Evolutionary conservation across 441 rosid genomes (phyloP), one percentile per base, ranked within the genome.

Genomic region (Mallotus japonicus): DNA sequence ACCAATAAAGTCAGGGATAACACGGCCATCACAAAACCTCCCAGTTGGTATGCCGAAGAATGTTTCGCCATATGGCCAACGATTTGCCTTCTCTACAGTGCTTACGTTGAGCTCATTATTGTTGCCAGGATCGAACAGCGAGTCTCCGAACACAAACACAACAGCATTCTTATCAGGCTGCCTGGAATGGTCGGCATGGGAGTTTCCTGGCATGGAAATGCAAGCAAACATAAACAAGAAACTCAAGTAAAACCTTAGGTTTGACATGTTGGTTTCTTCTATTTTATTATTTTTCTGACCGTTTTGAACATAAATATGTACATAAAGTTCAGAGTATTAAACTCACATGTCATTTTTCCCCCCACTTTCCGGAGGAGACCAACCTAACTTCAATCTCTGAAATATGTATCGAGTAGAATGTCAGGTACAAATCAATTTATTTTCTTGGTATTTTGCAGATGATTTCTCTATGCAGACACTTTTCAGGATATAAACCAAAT

Each of bases 61-160:
- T 15, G 61, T 53, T 44, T 67, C 71, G n/a, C 61, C 71, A 67
- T 67, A 67, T 16, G 71, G 71, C 60, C 60, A 37, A 34, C 11
- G 17, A n/a, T 67, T 67, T 2, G 71, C 61, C 47, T 54, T 67
- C 1, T 4, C n/a, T 5, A 1, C 0, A n/a, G 3, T 0, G 24
- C 32, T 67, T 28, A 17, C 2, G 11, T 67, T 67, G 19, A 53
- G 17, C 2, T 16, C 28, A n/a, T 34, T 53, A 9, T 28, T 10
- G 44, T 67, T 67, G 1, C 70, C 70, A 14, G 70, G 46, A 54
- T 67, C 49, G 34, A 3, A 53, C 6, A 53, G 5, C 16, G 61
- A 53, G 17, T 67, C 60, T 8, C 61, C 60, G 34, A 67, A 42
- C 11, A 59, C 10, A 24, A 42, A 62, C 9, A 57, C 24, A 0